These are phyloP conservation scores for Melastoma candidum DNA, from an alignment of 441 rosid species.

Conservation along the genomic window DNA sequence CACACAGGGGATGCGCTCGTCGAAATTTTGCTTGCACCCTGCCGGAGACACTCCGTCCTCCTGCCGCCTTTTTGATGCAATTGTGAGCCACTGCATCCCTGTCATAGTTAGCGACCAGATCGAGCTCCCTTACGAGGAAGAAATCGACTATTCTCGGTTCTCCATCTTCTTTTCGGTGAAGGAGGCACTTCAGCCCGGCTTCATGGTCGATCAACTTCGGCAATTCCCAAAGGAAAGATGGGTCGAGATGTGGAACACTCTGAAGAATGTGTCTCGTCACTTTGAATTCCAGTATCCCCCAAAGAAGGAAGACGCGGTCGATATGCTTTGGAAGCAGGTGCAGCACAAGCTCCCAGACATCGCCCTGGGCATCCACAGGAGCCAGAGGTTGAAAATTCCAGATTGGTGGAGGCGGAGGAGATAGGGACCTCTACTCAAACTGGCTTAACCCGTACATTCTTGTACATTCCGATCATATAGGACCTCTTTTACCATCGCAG, in stretches of 20 bases:
- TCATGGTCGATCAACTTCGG: constrained; percentile 58
- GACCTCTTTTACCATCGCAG: constrained; percentile 3
- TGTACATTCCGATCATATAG: constrained; percentile 22
- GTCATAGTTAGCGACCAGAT: constrained; percentile 77
- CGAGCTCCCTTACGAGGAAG: constrained; percentile 92
- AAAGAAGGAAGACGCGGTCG: constrained; percentile 63
- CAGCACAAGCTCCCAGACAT: constrained; percentile 61
- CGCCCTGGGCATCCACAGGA: constrained; percentile 66
- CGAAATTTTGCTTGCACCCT: constrained; percentile 88
- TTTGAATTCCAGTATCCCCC: constrained; percentile 82
- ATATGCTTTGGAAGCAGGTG: constrained; percentile 90
- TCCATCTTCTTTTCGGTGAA: constrained; percentile 70
- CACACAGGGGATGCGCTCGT: constrained; percentile 75
- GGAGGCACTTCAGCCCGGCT: constrained; percentile 64
- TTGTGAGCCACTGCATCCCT: constrained; percentile 87
- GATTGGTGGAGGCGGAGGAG: constrained; percentile 72
- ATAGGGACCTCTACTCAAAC: constrained; percentile 12
- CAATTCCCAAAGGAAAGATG: constrained; percentile 64
- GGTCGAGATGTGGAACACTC: constrained; percentile 68
- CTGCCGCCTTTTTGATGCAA: constrained; percentile 88
- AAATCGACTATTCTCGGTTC: constrained; percentile 67
- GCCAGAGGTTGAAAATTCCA: constrained; percentile 66
- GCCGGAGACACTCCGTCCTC: constrained; percentile 98
- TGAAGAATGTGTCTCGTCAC: constrained; percentile 68
- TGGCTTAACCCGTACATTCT: constrained; percentile 6